Evolutionary conservation across 2,329 filamentous ascomycete species (phyloP).

Genomic region (Didymella exigua): DNA sequence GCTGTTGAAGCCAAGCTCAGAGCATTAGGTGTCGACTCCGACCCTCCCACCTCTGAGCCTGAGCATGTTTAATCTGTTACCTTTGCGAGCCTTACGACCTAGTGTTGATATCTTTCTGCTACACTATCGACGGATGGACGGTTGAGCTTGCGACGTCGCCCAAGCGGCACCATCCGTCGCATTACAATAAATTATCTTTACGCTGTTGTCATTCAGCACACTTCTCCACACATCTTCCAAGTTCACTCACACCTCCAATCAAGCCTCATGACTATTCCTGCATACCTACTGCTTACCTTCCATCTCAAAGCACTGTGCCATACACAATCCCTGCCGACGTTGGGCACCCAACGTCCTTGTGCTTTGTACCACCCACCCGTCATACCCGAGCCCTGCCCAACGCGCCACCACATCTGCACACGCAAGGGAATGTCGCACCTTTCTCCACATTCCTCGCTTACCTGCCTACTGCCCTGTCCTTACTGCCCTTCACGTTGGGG

Average conservation of each 20-base stretch:
- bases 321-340: neutral
- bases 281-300: neutral
- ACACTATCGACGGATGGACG: neutral
- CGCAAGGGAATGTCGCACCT: conserved; percentile 4
- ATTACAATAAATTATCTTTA: conserved; percentile 1
- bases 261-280: neutral
- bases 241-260: neutral
- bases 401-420: conserved; percentile 3
- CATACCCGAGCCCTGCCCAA: conserved; percentile 5
- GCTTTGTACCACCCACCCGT: neutral
- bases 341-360: conserved; percentile 1
- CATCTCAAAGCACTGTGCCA: neutral
- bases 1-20: conserved; percentile 62
- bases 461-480: neutral
- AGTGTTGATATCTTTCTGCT: neutral
- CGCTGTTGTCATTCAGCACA: neutral
- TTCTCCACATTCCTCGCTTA: conserved; percentile 5
- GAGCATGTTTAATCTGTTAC: conserved; percentile 17
- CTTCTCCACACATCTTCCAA: neutral
- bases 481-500: neutral
- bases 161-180: neutral
- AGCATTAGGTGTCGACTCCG: conserved; percentile 37
- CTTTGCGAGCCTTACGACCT: neutral
- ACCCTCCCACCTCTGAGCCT: conserved; percentile 24
- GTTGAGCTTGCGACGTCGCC: neutral